Evolutionary conservation across 805 yeast genomes (phyloP), one percentile per base, ranked within the genome.

Genomic region (Pachysolen tannophilus): DNA sequence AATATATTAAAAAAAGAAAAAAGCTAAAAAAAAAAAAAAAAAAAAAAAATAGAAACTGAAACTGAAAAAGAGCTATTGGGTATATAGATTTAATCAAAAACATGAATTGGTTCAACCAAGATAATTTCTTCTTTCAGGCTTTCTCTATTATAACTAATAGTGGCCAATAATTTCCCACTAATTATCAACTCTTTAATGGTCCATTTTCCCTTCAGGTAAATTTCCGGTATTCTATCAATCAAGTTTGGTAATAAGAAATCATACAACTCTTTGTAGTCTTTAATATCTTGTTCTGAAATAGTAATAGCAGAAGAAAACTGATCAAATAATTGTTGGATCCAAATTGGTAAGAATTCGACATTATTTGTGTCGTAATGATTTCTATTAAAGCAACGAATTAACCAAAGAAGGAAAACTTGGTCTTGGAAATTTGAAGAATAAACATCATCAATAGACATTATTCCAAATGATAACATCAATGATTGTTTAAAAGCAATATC

Each of bases 331-430:
- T 51, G 48, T 13, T 45, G 43, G 14, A 80, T 64, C 66, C 81
- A 79, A 3, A 61, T 59, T 1, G 85, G 82, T 13, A 72, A 54
- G 26, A 50, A 53, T 25, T 57, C 53, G 15, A 50, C 49, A 25
- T 61, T 67, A 7, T 49, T 48, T 20, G 45, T 53, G 8, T 46
- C 49, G 37, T 65, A 61, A 11, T 49, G 53, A 4, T 50, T 44
- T 30, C 58, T 60, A 49, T 78, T 80, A 38, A 63, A 58, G 38
- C 73, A 68, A 45, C 86, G 63, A 24, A 82, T 71, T 18, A 82
- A 58, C 74, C 80, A 82, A 26, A 82, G 53, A 15, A 78, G 52
- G 53, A 82, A 59, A 2, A 71, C 69, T 44, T 78, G 81, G 37
- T 77, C 78, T 38, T 75, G 56, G 30, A 75, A 63, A 28, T 66